These are phyloP conservation scores for Hygrophoropsis aurantiaca DNA, from an alignment of 768 basidiomycete species.

Conservation along the genomic window DNA sequence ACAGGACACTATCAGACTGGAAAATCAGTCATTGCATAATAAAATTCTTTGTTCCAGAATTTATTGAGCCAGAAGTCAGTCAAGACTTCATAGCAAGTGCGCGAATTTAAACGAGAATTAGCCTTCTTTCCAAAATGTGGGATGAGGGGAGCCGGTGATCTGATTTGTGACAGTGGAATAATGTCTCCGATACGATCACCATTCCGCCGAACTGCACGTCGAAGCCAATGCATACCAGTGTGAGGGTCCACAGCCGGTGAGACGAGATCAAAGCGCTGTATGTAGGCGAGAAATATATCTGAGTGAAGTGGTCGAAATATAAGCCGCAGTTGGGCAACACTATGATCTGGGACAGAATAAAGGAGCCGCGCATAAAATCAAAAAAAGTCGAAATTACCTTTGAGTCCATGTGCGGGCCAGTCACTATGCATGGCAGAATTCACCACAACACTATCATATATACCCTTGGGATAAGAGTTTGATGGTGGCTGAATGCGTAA, in stretches of 20 bases:
- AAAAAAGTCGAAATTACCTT: background rate
- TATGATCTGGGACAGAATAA: slow-evolving; percentile 2
- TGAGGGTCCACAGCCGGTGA: slow-evolving; percentile 14
- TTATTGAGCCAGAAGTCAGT: slow-evolving; percentile 28
- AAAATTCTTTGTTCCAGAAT: slow-evolving; percentile 30
- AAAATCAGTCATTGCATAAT: no score
- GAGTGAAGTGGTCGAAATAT: slow-evolving; percentile 1
- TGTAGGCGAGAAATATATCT: slow-evolving; percentile 22
- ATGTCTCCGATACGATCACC: slow-evolving; percentile 21
- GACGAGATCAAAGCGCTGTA: slow-evolving; percentile 22
- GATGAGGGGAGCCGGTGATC: slow-evolving; percentile 20
- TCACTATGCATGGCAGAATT: background rate
- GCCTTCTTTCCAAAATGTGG: slow-evolving; percentile 26
- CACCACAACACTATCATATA: background rate
- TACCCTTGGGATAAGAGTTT: background rate
- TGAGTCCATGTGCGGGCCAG: slow-evolving; percentile 1
- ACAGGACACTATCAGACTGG: no score
- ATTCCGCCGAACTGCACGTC: slow-evolving; percentile 11
- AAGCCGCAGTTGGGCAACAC: slow-evolving; percentile 1
- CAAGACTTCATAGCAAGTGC: slow-evolving; percentile 18
- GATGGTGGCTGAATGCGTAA: slow-evolving; percentile 4
- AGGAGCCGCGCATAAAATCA: no score
- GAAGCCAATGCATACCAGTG: slow-evolving; percentile 22
- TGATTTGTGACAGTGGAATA: slow-evolving; percentile 22
- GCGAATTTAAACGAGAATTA: slow-evolving; percentile 15